Conservation (phyloP, 1,139 yeast species). For the Hyphopichia pseudoburtonii region DNA sequence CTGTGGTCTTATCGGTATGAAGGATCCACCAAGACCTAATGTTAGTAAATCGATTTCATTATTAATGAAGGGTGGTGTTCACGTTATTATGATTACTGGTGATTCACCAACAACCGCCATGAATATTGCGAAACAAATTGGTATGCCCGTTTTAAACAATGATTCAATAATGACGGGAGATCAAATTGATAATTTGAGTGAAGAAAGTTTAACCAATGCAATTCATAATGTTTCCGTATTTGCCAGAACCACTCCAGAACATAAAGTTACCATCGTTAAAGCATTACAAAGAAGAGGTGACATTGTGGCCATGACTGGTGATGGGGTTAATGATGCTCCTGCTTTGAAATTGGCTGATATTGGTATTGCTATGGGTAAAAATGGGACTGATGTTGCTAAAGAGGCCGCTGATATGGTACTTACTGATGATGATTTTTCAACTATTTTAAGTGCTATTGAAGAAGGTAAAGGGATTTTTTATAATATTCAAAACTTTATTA, state of each 20-base stretch:
- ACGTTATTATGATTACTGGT: conserved; percentile 96
- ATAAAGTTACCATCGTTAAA: conserved; percentile 85
- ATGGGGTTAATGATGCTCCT: conserved; percentile 99
- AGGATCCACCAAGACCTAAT: conserved; percentile 92
- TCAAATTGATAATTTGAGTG: conserved; percentile 68
- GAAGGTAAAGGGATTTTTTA: conserved; percentile 96
- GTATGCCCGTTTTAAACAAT: conserved; percentile 74
- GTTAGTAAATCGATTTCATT: conserved; percentile 71
- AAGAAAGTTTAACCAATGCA: conserved; percentile 67
- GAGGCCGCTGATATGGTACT: conserved; percentile 98
- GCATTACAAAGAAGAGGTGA: conserved; percentile 93
- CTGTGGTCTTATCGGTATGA: conserved; percentile 89
- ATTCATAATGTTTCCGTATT: conserved; percentile 84
- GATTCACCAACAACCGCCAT: conserved; percentile 92
- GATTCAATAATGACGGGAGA: conserved; percentile 82
- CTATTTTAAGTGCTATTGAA: conserved; percentile 87
- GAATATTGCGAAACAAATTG: conserved; percentile 87
- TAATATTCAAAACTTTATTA: conserved; percentile 89
- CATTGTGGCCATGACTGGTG: conserved; percentile 98
- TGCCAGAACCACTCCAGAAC: conserved; percentile 97
- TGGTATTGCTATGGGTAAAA: conserved; percentile 95
- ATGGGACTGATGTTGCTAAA: conserved; percentile 97
- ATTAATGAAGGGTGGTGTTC: conserved; percentile 88
- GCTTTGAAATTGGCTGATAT: conserved; percentile 95
- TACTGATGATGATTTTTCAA: conserved; percentile 93